Base-by-base conservation (phyloP, 2,329 filamentous ascomycete species). In the Neofusicoccum ribis region DNA sequence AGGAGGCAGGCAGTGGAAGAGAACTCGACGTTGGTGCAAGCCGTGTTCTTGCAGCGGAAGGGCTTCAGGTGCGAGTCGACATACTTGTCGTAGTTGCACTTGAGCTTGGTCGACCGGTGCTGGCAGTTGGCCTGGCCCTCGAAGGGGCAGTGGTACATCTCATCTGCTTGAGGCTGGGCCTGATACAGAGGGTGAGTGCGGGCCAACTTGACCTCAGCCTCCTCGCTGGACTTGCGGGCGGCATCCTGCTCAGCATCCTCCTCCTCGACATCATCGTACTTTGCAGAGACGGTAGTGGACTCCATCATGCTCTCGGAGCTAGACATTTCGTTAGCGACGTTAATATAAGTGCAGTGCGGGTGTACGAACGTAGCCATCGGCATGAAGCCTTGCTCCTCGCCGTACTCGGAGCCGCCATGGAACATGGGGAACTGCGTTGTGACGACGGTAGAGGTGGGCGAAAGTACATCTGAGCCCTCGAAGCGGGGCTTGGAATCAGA, bases 11-110 rank as follows among this genome's bases (percentile, higher is more conserved):
- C 94, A 68, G 94, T 97, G 46, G 94, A 97, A 15, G 94, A 97
- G 79, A 98, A 98, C 49, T 91, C 89, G 69, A 92, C 88, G 75
- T 92, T 91, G 77, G 92, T 88, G 81, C 94, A 98, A 27, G 88
- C 86, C 68, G 88, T 84, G 69, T 90, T 85, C 87, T 95, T 96
- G 89, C 94, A 98, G 67, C 92, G 89, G 82, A 97, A 98, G 15
- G 94, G 94, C 86, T 96, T 97, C 74, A 97, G 80, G 81, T 98
- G 94, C 34, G 94, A 97, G 80, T 98, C 94, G 71, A 98, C 89
- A 73, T 95, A 97, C 85, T 98, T 98, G 86, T 97, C 93, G 77
- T 97, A 98, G 81, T 97, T 96, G 88, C 94, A 97, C 87, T 97
- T 97, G 72, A 98, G 91, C 83, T 96, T 95, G 75, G 96, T 95